Base-by-base conservation (phyloP, 805 yeast genomes). In the Saccharomycopsis sp. region DNA sequence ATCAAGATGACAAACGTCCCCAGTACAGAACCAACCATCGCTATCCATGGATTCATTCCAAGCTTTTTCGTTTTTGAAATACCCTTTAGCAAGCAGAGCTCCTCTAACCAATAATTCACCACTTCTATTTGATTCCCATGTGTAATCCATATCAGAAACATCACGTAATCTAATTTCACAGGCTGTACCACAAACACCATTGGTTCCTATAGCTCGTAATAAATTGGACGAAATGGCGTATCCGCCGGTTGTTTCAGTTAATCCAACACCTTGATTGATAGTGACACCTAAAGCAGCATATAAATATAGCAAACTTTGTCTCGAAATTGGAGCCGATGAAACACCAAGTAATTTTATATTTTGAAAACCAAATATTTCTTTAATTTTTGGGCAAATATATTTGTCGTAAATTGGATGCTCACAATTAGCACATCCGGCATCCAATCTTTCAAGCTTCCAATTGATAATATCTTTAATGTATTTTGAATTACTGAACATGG, bases 71-170 rank as follows among this genome's bases (percentile, higher is more conserved):
- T 59, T 67, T 71, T 76, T 75, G 64, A 60, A 81, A 59, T 81
- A 81, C 11, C 68, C 70, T 9, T 55, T 44, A 57, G 80, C 78
- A 35, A 79, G 62, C 55, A 77, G 83, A 0, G 84, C 79, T 3
- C 89, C 87, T 40, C 86, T 64, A 32, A 81, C 54, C 54, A 75
- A 66, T 24, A 81, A 55, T 55, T 81, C 89, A 43, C 87, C 87
- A 45, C 74, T 67, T 34, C 70, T 65, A 44, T 66, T 66, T 36
- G 63, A 65, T 4, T 63, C 57, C 20, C 67, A 64, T 32, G 63
- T 57, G 55, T 76, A 76, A 21, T 74, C 72, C 77, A 82, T 72
- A 28, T 72, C 77, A 4, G 88, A 85, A 7, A 81, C 68, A 48
- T 79, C 85, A 51, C 76, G 67, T 40, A 82, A 65, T 52, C 77